Evolutionary conservation across 352 stramenopile species (phyloP), one percentile per base, ranked within the genome.

Genomic region (Pelagophyceae sp.): DNA sequence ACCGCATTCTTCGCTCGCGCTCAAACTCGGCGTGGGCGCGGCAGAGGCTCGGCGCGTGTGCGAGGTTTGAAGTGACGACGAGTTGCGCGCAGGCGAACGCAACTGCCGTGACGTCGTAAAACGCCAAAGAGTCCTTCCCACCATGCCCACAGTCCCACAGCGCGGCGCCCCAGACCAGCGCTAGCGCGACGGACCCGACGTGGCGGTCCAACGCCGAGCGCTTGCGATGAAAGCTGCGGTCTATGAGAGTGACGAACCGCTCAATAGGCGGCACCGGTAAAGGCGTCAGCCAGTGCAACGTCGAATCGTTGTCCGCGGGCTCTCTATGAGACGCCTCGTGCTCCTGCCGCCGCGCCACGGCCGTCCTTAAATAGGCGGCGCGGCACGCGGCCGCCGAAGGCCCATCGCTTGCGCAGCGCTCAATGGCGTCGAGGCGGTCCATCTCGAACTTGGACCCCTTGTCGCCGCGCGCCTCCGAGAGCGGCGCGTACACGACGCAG

Each of bases 21-120:
- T 74, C 35, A 37, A 74, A 74, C 33, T 51, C 67, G 67, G 17
- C 67, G 67, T 74, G 67, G 35, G 19, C 2, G 15, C 67, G 67
- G 35, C 33, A 50, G 15, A 51, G 11, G 17, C 1, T 3, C 35
- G 67, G 67, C 33, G 67, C 67, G 1, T 11, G 0, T 0, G 33
- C 35, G 67, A 74, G 67, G 25, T 15, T 51, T 0, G 67, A 20
- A 11, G 23, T 23, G 35, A 74, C 35, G 67, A 74, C 67, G 67
- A 74, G 2, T 3, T 74, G 31, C 15, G 35, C 67, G 35, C 15
- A 5, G 5, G 35, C 33, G n/a, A 74, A 74, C 35, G 67, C 67
- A 1, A 58, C 11, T 33, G 35, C 31, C 23, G 33, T 51, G 33
- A 58, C 5, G 33, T 51, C 67, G 17, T 37, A 74, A 37, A 25